Percentiles rank a stretch among this genome's conserved stretches.
Conservation (phyloP, 768 basidiomycete genomes). For the Boletellus ananas region DNA sequence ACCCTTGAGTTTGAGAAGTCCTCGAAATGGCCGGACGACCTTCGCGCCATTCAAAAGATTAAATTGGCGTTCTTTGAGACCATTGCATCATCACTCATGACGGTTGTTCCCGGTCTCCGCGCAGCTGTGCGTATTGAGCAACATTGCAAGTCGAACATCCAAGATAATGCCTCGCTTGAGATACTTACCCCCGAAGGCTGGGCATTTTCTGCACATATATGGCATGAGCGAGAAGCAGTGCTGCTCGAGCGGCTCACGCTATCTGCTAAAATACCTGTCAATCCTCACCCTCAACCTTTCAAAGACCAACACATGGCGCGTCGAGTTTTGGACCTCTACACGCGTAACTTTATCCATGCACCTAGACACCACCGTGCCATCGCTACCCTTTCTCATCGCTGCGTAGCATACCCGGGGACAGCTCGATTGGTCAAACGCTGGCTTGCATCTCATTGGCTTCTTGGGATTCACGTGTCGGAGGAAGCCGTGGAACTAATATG, state of each 20-base stretch:
- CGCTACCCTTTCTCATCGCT: slow-evolving; percentile 73
- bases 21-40: slow-evolving; percentile 91
- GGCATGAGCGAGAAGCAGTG: slow-evolving; percentile 81
- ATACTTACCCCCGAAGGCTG: slow-evolving; percentile 78
- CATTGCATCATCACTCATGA: slow-evolving; percentile 64
- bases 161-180: slow-evolving; percentile 72
- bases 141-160: slow-evolving; percentile 48
- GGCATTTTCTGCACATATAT: slow-evolving; percentile 81
- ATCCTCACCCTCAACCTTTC: slow-evolving; percentile 7
- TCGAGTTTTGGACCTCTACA: slow-evolving; percentile 56
- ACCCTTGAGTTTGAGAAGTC: slow-evolving; percentile 91
- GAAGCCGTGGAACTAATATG: slow-evolving; percentile 87
- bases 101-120: slow-evolving; percentile 43
- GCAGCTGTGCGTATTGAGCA: slow-evolving; percentile 60
- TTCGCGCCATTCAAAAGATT: slow-evolving; percentile 87
- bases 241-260: slow-evolving; percentile 69
- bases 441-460: slow-evolving; percentile 87
- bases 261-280: slow-evolving; percentile 30
- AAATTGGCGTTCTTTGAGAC: slow-evolving; percentile 91
- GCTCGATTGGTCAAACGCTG: slow-evolving; percentile 90
- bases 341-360: slow-evolving; percentile 69
- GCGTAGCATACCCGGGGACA: slow-evolving; percentile 76
- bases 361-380: slow-evolving; percentile 86
- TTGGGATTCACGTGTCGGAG: slow-evolving; percentile 65
- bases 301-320: slow-evolving; percentile 53